Conservation (phyloP, 139 green algal species). For the Trebouxia sp. region DNA sequence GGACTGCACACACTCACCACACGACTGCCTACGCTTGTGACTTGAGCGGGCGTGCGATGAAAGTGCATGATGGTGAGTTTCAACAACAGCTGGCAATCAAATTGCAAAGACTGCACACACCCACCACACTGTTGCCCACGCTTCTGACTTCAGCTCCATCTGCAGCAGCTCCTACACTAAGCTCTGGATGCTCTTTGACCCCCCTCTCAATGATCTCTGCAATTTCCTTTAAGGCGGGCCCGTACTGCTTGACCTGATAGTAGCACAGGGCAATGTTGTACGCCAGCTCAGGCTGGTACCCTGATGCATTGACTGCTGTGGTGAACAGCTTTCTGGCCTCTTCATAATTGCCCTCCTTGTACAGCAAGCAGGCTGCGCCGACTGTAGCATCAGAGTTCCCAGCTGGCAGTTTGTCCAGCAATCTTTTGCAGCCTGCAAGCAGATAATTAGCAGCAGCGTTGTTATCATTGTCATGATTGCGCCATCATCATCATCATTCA, state of each 20-base stretch:
- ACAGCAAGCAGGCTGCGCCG: slow-evolving; percentile 75
- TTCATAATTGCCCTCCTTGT: slow-evolving; percentile 72
- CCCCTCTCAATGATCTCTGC: slow-evolving; percentile 85
- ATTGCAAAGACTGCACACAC: too few relatives aligned
- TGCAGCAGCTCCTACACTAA: slow-evolving; percentile 76
- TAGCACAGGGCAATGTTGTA: slow-evolving; percentile 87
- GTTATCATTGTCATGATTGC: too few relatives aligned
- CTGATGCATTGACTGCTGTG: slow-evolving; percentile 51
- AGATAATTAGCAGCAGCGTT: too few relatives aligned
- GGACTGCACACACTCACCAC: too few relatives aligned
- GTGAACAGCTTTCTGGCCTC: slow-evolving; percentile 64
- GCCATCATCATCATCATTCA: not conserved
- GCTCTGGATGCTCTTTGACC: slow-evolving; percentile 81
- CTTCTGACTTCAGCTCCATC: slow-evolving; percentile 70
- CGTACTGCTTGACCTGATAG: slow-evolving; percentile 78
- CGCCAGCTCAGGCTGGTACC: slow-evolving; percentile 65
- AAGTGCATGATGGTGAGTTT: too few relatives aligned
- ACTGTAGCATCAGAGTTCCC: slow-evolving; percentile 61
- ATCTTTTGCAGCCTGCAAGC: slow-evolving; percentile 57
- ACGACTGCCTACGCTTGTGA: too few relatives aligned
- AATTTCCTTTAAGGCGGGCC: slow-evolving; percentile 72
- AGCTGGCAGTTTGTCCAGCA: slow-evolving; percentile 62
- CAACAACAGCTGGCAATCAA: too few relatives aligned
- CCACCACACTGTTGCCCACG: slow-evolving; percentile 80
- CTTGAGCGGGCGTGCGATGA: too few relatives aligned